These are phyloP conservation scores for Postia placenta DNA, from an alignment of 768 basidiomycete genomes.

Conservation along the genomic window DNA sequence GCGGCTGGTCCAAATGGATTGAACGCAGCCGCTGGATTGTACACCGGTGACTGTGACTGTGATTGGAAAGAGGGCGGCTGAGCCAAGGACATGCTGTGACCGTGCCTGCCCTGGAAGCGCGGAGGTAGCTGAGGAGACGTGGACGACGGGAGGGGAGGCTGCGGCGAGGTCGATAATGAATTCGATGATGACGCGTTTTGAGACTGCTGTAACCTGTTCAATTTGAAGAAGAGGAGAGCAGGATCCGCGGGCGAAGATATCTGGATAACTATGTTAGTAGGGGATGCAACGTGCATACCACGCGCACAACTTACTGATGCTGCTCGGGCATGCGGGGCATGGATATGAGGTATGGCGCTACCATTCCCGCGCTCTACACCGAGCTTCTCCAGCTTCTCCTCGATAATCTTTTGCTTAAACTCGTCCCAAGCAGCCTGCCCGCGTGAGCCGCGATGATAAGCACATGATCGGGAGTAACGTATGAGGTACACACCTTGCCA, in stretches of 20 bases:
- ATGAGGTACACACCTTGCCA: constrained; percentile 50
- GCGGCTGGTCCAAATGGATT: constrained; percentile 64
- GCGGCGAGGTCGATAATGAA: constrained; percentile 62
- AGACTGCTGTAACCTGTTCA: constrained; percentile 77
- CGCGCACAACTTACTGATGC: constrained; percentile 58
- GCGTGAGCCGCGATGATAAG: constrained; percentile 2
- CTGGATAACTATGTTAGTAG: constrained; percentile 31
- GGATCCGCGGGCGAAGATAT: constrained; percentile 91
- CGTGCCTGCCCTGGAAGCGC: constrained; percentile 53
- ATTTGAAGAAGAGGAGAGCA: constrained; percentile 71
- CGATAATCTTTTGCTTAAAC: constrained; percentile 65
- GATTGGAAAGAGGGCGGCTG: constrained; percentile 44
- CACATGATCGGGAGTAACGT: not conserved
- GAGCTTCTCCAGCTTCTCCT: constrained; percentile 74
- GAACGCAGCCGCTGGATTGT: constrained; percentile 35
- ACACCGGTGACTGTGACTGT: constrained; percentile 25
- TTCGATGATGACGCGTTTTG: constrained; percentile 45
- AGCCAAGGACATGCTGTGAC: constrained; percentile 69
- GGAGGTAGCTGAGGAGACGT: constrained; percentile 40
- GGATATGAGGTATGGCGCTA: constrained; percentile 51
- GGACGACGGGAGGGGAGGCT: constrained; percentile 47
- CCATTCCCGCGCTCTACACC: constrained; percentile 68
- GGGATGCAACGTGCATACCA: constrained; percentile 5
- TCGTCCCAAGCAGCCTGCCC: constrained; percentile 66
- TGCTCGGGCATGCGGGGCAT: constrained; percentile 75